phyloP scores from a whole-genome alignment of 768 basidiomycete genomes.

The Naematelia aurantialba region DNA sequence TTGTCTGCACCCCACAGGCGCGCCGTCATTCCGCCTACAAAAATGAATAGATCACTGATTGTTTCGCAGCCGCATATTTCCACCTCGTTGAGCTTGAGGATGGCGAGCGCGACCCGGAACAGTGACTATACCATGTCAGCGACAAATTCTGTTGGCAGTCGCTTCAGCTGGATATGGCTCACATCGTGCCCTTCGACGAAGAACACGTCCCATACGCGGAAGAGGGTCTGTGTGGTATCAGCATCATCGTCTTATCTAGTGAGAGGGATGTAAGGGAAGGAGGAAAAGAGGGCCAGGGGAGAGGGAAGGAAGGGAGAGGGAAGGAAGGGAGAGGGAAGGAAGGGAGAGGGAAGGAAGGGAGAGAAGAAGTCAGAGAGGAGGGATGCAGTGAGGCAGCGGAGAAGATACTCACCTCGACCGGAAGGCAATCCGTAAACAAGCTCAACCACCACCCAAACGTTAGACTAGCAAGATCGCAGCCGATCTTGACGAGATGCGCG shows the following conservation, averaged over 20 bases:
- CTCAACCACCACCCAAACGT: conserved; percentile 99
- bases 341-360: background rate
- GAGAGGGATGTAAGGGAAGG: background rate
- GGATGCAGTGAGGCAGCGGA: no score
- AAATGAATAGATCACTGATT: conserved; percentile 81
- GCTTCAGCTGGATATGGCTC: conserved; percentile 23
- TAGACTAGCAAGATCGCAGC: conserved; percentile 85
- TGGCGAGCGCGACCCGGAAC: conserved; percentile 74
- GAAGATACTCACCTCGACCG: conserved; percentile 78
- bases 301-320: background rate
- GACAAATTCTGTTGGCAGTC: background rate
- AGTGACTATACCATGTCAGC: conserved; percentile 27
- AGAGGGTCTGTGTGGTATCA: conserved; percentile 65
- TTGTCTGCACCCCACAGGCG: conserved; percentile 91
- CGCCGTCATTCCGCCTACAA: conserved; percentile 82
- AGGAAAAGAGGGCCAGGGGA: background rate
- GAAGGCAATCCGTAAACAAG: conserved; percentile 90
- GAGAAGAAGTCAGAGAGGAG: background rate
- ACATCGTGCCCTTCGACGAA: conserved; percentile 82
- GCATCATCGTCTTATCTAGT: background rate
- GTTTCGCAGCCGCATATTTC: conserved; percentile 81
- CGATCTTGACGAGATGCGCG: conserved; percentile 69
- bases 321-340: background rate
- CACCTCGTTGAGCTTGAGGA: conserved; percentile 74
- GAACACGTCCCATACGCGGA: conserved; percentile 94